Evolutionary conservation across 1,284 basidiomycete species (phyloP), one percentile per base, ranked within the genome.

Genomic region (Tylopilus orsonianus): DNA sequence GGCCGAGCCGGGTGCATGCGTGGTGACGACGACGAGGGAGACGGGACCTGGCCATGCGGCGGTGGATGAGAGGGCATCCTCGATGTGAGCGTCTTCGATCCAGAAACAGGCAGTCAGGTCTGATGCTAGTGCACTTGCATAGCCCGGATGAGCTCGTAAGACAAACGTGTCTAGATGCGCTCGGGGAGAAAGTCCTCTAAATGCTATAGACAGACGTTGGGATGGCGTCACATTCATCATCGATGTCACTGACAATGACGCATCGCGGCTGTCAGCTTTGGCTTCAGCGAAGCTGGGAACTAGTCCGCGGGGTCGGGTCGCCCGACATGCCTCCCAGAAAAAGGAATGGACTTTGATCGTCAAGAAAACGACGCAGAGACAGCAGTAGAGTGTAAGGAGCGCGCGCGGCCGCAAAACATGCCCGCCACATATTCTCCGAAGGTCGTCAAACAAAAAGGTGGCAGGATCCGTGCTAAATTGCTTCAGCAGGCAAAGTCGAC

Each of bases 91-190:
- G 33, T 70, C 67, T 14, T 71, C 68, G 16, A 67, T 56, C 81
- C 81, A 83, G 6, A 80, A 56, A 59, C 80, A 83, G 29, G 78
- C 79, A 1, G 79, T 72, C 13, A 77, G 59, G 55, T 61, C 44
- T 52, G 59, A 45, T 32, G n/a, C n/a, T n/a, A n/a, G 49, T 13
- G 10, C 7, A 27, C 26, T 10, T 30, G 29, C n/a, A 20, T 32
- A 8, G 35, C 30, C 16, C 12, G 40, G 47, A 24, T 35, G 49
- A 2, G 52, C 48, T 53, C 56, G 48, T 52, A 63, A 22, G 52
- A 61, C 34, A 51, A 62, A 54, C 46, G 59, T 48, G 58, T 59
- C 49, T 54, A 65, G 29, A 56, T 68, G 69, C 7, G 54, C 52
- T 38, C 46, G 56, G 9, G 59, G 61, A 3, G 54, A 39, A 29